Evolutionary conservation across 371 early-diverging fungal genomes (phyloP), one percentile per base, ranked within the genome.

Genomic region (Basidiobolus heterosporus): DNA sequence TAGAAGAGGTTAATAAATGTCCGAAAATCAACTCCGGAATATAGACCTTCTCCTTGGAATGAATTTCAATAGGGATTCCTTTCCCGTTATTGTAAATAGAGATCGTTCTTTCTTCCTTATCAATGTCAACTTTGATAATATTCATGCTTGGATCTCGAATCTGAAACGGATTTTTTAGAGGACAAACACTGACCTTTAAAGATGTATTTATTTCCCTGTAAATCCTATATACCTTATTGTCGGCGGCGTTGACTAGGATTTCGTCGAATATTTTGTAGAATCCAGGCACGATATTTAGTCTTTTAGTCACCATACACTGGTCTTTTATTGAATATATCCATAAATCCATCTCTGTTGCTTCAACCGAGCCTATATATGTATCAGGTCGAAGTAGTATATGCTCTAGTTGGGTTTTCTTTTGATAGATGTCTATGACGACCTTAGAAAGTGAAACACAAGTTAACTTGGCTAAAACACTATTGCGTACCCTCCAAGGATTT

Each of bases 211-310:
- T n/a, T n/a, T n/a, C n/a, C n/a, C n/a, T n/a, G n/a, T n/a, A n/a
- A n/a, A n/a, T n/a, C n/a, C n/a, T n/a, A n/a, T n/a, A 5, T 70
- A 80, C 80, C 78, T 87, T 90, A 62, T 91, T 88, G 52, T 88
- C 91, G 30, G 89, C 88, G 14, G 90, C 99, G 69, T 98, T 99
- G 18, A 99, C 99, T 3, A 99, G 62, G 52, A 99, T 98, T 66
- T 99, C 99, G 64, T 99, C 99, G 46, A 98, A 91, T 53, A 99
- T 99, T 64, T 99, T 99, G 70, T 95, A 99, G 5, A 99, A 66
- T 23, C 99, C 99, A 41, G 99, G 99, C 1, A 92, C 96, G 62
- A 78, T 91, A 1, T 58, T 78, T 41, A 97, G 82, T 18, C 75
- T 69, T 58, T 21, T 60, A 13, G 57, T 56, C 3, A 70, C 76